Evolutionary conservation across 306 rosid species (phyloP).

Genomic region (Begonia peltatifolia): DNA sequence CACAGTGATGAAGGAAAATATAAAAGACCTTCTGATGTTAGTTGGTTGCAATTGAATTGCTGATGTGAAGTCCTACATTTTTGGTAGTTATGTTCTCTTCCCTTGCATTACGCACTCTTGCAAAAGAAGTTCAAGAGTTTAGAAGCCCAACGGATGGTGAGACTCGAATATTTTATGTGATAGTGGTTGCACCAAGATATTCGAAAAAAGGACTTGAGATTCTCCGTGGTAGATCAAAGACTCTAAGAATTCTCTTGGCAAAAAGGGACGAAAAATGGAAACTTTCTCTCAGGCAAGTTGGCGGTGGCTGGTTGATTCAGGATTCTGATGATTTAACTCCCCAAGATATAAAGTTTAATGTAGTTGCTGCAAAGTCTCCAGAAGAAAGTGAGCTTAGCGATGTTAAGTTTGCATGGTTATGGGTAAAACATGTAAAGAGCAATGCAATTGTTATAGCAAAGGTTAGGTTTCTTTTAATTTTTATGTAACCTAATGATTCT

Average conservation of each 20-base stretch:
- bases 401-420: conserved; percentile 82
- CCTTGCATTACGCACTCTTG: conserved; percentile 26
- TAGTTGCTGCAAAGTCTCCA: conserved; percentile 49
- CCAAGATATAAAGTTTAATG: conserved; percentile 42
- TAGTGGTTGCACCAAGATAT: conserved; percentile 89
- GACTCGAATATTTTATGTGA: conserved; percentile 93
- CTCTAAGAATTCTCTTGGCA: conserved; percentile 74
- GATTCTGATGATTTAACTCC: conserved; percentile 74
- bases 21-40: too few relatives aligned
- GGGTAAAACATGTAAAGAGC: conserved; percentile 91
- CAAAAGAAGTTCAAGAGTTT: conserved; percentile 78
- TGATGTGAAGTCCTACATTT: too few relatives aligned
- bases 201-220: conserved; percentile 76
- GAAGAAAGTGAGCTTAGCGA: conserved; percentile 45
- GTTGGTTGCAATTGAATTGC: too few relatives aligned
- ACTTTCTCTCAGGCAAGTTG: conserved; percentile 86
- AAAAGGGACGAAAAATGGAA: conserved; percentile 54
- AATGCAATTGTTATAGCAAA: conserved; percentile 84
- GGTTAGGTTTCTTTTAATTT: conserved; percentile 20
- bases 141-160: conserved; percentile 89
- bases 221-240: conserved; percentile 75
- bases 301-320: conserved; percentile 96
- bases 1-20: too few relatives aligned
- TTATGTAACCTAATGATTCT: too few relatives aligned
- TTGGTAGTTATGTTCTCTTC: too few relatives aligned